Evolutionary conservation across 1,284 basidiomycete species (phyloP).

Genomic region (Ganoderma lucidum): DNA sequence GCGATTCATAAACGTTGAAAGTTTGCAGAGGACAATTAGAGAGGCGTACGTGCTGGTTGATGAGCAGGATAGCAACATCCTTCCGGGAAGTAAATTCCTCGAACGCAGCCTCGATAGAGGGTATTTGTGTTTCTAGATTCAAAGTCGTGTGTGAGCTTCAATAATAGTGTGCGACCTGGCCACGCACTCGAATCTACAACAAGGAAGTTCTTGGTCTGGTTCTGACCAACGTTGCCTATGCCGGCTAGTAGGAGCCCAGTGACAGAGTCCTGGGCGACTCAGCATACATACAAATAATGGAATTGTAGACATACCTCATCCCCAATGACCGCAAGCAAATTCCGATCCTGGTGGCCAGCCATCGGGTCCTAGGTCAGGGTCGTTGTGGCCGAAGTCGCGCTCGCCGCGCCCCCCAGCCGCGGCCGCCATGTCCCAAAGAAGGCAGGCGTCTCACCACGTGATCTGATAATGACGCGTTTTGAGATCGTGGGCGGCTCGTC

Average conservation of each 20-base stretch:
- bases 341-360: slow-evolving; percentile 79
- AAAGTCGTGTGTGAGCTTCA: background rate
- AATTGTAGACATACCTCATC: slow-evolving; percentile 75
- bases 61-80: slow-evolving; percentile 94
- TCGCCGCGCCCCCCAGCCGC: slow-evolving; percentile 11
- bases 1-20: background rate
- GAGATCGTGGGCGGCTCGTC: slow-evolving; percentile 21
- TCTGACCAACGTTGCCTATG: slow-evolving; percentile 87
- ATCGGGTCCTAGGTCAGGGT: slow-evolving; percentile 27
- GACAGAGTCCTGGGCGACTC: slow-evolving; percentile 81
- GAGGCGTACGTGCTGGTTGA: slow-evolving; percentile 91
- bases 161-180: too few relatives aligned
- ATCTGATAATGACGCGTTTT: slow-evolving; percentile 24
- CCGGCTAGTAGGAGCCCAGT: slow-evolving; percentile 94
- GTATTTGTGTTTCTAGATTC: slow-evolving; percentile 83
- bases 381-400: slow-evolving; percentile 11
- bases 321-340: slow-evolving; percentile 91
- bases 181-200: slow-evolving; percentile 89
- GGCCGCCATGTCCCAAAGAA: slow-evolving; percentile 15
- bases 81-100: slow-evolving; percentile 92
- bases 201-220: slow-evolving; percentile 95
- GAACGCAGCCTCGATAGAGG: slow-evolving; percentile 89
- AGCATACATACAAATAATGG: background rate
- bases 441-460: slow-evolving; percentile 30
- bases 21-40: background rate